phyloP scores from a whole-genome alignment of 768 basidiomycete genomes.

The Exidia glandulosa region DNA sequence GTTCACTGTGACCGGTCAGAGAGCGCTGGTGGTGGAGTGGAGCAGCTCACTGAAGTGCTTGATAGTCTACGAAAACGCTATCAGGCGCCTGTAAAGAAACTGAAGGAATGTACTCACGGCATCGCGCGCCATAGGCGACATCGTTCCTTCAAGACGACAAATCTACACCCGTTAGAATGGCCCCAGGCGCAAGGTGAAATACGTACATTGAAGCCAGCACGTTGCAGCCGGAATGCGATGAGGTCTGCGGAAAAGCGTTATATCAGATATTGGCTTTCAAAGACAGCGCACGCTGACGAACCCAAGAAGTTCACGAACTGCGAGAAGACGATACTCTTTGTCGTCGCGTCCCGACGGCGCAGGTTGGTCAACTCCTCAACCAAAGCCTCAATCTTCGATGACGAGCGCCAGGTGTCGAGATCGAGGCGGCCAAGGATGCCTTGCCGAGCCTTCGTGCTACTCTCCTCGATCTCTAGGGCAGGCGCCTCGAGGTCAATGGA shows the following conservation, averaged over 20 bases:
- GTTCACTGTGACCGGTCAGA: constrained; percentile 47
- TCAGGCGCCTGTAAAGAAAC: background rate
- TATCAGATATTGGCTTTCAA: background rate
- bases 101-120: constrained; percentile 25
- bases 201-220: constrained; percentile 78
- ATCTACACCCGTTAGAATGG: constrained; percentile 36
- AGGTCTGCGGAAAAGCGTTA: constrained; percentile 41
- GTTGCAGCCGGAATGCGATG: constrained; percentile 85
- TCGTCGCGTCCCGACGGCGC: constrained; percentile 73
- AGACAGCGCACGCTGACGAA: background rate
- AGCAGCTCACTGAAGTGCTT: constrained; percentile 73
- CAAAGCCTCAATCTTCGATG: constrained; percentile 95
- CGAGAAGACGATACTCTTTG: constrained; percentile 94
- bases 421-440: constrained; percentile 90
- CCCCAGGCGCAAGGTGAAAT: background rate
- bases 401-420: constrained; percentile 83
- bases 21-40: background rate
- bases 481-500: constrained; percentile 96
- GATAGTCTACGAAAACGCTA: constrained; percentile 39
- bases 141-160: constrained; percentile 90
- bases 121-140: constrained; percentile 93
- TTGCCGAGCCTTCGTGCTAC: constrained; percentile 44
- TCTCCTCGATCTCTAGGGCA: constrained; percentile 72
- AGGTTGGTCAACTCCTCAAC: constrained; percentile 87
- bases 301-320: constrained; percentile 83